These are phyloP conservation scores for Cladorrhinum samala DNA, from an alignment of 495 filamentous ascomycete species.

Conservation along the genomic window DNA sequence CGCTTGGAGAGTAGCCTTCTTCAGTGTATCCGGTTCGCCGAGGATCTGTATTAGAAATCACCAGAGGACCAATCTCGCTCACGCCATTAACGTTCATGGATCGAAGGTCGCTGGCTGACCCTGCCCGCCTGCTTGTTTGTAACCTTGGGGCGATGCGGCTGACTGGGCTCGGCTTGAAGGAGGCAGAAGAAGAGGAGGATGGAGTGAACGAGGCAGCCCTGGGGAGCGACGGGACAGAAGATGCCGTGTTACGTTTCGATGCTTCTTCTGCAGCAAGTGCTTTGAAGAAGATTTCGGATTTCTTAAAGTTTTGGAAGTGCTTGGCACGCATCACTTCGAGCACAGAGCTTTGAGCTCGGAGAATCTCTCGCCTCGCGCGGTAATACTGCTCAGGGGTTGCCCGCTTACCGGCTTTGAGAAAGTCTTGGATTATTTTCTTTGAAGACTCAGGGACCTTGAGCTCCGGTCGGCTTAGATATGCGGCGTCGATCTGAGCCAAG, in stretches of 20 bases:
- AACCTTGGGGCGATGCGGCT: constrained; percentile 34
- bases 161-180: constrained; percentile 34
- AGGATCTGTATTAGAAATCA: constrained; percentile 11
- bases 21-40: constrained; percentile 38
- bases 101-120: constrained; percentile 42
- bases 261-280: constrained; percentile 85
- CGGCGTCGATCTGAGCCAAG: constrained; percentile 81
- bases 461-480: constrained; percentile 76
- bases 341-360: constrained; percentile 74
- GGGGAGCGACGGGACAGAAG: constrained; percentile 25
- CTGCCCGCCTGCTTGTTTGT: constrained; percentile 30
- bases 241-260: constrained; percentile 39
- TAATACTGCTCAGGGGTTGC: constrained; percentile 79
- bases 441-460: constrained; percentile 67
- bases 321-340: constrained; percentile 74
- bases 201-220: constrained; percentile 29
- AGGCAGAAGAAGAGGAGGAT: background rate
- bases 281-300: constrained; percentile 91
- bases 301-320: constrained; percentile 80
- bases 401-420: constrained; percentile 66
- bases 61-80: constrained; percentile 29
- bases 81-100: constrained; percentile 24
- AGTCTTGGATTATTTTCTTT: constrained; percentile 62
- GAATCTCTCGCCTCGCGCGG: constrained; percentile 71
- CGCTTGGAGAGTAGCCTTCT: constrained; percentile 31